These are phyloP conservation scores for Pythium diclinum DNA, from an alignment of 352 stramenopile genomes.

Conservation along the genomic window DNA sequence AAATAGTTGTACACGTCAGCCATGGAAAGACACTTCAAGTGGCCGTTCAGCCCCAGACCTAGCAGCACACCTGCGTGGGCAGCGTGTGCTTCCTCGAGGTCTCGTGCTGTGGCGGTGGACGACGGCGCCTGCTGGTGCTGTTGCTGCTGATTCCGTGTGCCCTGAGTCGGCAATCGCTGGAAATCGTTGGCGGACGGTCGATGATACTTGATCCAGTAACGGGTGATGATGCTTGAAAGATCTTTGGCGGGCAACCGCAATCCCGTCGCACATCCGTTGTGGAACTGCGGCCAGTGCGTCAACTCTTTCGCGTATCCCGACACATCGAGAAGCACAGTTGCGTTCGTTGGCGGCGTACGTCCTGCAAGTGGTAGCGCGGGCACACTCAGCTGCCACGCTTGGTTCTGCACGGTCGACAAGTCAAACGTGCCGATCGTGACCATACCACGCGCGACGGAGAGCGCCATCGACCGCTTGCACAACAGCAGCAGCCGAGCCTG, in stretches of 20 bases:
- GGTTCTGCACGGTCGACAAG: conserved; percentile 51
- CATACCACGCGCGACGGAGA: conserved; percentile 95
- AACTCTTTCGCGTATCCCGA: conserved; percentile 88
- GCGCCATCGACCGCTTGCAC: conserved; percentile 92
- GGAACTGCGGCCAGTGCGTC: conserved; percentile 97
- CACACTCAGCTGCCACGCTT: conserved; percentile 86
- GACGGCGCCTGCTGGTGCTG: conserved; percentile 20
- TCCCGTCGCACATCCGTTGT: conserved; percentile 97
- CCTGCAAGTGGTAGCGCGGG: conserved; percentile 92
- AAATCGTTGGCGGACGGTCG: conserved; percentile 60
- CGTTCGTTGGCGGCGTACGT: conserved; percentile 92
- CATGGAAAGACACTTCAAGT: conserved; percentile 94
- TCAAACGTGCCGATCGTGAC: conserved; percentile 93
- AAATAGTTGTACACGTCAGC: conserved; percentile 99
- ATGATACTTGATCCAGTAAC: conserved; percentile 99
- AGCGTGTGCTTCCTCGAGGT: conserved; percentile 80
- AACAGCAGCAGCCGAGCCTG: conserved; percentile 94
- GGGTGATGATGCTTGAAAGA: conserved; percentile 86
- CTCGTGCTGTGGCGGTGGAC: conserved; percentile 27
- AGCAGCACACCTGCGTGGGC: conserved; percentile 94
- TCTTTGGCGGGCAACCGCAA: conserved; percentile 80
- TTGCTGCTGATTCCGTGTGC: conserved; percentile 13
- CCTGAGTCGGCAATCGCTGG: conserved; percentile 6
- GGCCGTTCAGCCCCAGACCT: conserved; percentile 92
- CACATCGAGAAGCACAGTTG: conserved; percentile 91